phyloP scores from a whole-genome alignment of 2,329 filamentous ascomycete genomes.

The Nothophaeocryptopus gaeumannii region DNA sequence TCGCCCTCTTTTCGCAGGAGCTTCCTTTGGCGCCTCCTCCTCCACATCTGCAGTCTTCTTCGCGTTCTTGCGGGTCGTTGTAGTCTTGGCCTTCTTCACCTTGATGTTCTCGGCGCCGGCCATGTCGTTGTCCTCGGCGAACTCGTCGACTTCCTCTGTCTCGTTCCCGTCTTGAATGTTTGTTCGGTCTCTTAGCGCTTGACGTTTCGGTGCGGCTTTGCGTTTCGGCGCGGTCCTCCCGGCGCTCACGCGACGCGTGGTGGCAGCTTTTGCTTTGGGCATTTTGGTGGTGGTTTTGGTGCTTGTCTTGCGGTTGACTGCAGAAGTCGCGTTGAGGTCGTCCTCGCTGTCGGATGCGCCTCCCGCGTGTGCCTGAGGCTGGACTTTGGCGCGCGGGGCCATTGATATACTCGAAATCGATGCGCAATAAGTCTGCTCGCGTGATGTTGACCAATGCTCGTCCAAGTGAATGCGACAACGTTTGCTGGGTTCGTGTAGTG shows the following conservation, averaged over 20 bases:
- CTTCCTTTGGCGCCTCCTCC: slow-evolving; percentile 18
- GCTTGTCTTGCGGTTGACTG: slow-evolving; percentile 22
- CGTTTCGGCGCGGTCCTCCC: slow-evolving; percentile 38
- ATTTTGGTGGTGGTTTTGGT: slow-evolving; percentile 28
- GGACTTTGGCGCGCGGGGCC: slow-evolving; percentile 18
- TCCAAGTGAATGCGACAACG: too few relatives aligned
- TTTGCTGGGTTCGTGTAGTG: too few relatives aligned
- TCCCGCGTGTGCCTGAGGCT: slow-evolving; percentile 4
- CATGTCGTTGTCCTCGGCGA: slow-evolving; percentile 38
- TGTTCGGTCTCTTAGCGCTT: slow-evolving; percentile 42
- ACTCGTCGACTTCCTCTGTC: slow-evolving; percentile 43
- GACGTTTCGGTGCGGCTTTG: slow-evolving; percentile 38
- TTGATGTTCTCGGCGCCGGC: slow-evolving; percentile 30
- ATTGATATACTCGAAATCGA: slow-evolving; percentile 1
- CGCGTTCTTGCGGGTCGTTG: slow-evolving; percentile 26
- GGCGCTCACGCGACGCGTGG: slow-evolving; percentile 39
- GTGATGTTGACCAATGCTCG: too few relatives aligned
- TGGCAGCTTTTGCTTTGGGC: slow-evolving; percentile 36
- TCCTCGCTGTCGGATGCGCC: slow-evolving; percentile 22
- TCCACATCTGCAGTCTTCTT: slow-evolving; percentile 11
- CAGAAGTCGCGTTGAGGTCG: slow-evolving; percentile 19
- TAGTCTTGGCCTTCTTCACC: slow-evolving; percentile 33
- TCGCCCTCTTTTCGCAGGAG: slow-evolving; percentile 25
- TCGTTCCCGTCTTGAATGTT: slow-evolving; percentile 39
- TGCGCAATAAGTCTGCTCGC: too few relatives aligned